Base-by-base conservation (phyloP, 768 basidiomycete genomes). In the Pleurotus eryngii region DNA sequence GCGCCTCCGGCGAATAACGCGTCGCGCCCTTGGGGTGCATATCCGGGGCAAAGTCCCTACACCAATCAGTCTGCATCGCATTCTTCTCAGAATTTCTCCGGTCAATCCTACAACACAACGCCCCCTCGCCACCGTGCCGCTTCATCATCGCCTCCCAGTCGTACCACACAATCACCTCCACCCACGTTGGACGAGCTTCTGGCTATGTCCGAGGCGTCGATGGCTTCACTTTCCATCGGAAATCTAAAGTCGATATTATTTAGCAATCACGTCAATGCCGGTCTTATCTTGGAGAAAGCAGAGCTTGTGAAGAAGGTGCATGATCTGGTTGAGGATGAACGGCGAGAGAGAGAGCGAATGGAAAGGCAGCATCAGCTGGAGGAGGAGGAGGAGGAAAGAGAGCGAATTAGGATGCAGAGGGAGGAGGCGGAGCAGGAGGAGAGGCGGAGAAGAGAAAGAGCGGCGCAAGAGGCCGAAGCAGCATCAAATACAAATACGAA, bases 261-360 rank as follows among this genome's bases (percentile, higher is more conserved):
- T 65, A 84, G 84, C 55, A 92, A 95, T 61, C 92, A 89, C 56
- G 90, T 96, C 42, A 82, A 84, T 62, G 84, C 90, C 26, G 81
- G 85, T 43, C 76, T 86, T 64, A 74, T 95, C 1, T 73, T 96
- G n/a, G 95, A 97, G 75, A 97, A 97, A 75, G 74, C 78, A 20
- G 92, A 94, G 49, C 70, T 94, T n/a, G 90, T 94, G 12, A 76
- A 70, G 43, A 89, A 88, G 65, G 91, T 92, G 22, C 62, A 73
- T 56, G 73, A 70, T 14, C 70, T 93, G 11, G 71, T 92, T 15
- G 85, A 86, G 51, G 85, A 84, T 59, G 89, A 91, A 67, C 72
- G 75, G 60, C 63, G 69, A 27, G 82, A 85, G 48, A 68, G 85
- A 59, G 82, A 80, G 61, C 66, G 80, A 57, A 74, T 78, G 63